These are phyloP conservation scores for Saccharomyces pastorianus DNA, from an alignment of 1,139 yeast species.

Conservation along the genomic window DNA sequence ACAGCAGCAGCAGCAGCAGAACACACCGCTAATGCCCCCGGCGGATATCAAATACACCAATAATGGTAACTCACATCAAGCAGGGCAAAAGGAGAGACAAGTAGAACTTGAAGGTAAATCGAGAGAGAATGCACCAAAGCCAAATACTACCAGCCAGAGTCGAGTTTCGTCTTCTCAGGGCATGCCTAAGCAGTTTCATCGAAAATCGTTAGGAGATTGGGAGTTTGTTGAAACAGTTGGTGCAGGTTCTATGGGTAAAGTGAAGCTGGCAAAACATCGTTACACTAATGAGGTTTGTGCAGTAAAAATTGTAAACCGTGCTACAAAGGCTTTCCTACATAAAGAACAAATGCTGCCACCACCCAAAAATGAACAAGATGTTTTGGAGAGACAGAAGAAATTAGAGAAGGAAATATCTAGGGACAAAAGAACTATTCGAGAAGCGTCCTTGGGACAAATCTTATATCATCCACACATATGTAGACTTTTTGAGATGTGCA, in stretches of 20 bases:
- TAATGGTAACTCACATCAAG: background rate
- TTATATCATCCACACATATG: conserved; percentile 88
- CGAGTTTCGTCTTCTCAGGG: conserved; percentile 3
- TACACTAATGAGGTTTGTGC: conserved; percentile 68
- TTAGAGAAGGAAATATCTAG: conserved; percentile 80
- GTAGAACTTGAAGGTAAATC: background rate
- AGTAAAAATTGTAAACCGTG: conserved; percentile 73
- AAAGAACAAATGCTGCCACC: conserved; percentile 69
- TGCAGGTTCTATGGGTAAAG: conserved; percentile 98
- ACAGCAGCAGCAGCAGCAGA: conserved; percentile 12
- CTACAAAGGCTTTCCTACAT: conserved; percentile 65
- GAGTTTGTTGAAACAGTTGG: conserved; percentile 90
- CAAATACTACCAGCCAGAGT: background rate
- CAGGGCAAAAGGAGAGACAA: conserved; percentile 5
- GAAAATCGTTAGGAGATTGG: conserved; percentile 94
- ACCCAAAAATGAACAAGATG: conserved; percentile 49
- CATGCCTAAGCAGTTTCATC: conserved; percentile 51
- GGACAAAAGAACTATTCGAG: conserved; percentile 85
- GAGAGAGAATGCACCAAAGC: background rate
- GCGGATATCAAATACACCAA: background rate
- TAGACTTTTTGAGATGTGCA: conserved; percentile 80
- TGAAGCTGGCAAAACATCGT: conserved; percentile 81
- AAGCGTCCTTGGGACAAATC: conserved; percentile 84
- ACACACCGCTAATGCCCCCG: conserved; percentile 16
- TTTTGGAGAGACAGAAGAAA: conserved; percentile 56